Conservation (phyloP, 768 basidiomycete genomes). For the Lentinula boryana region DNA sequence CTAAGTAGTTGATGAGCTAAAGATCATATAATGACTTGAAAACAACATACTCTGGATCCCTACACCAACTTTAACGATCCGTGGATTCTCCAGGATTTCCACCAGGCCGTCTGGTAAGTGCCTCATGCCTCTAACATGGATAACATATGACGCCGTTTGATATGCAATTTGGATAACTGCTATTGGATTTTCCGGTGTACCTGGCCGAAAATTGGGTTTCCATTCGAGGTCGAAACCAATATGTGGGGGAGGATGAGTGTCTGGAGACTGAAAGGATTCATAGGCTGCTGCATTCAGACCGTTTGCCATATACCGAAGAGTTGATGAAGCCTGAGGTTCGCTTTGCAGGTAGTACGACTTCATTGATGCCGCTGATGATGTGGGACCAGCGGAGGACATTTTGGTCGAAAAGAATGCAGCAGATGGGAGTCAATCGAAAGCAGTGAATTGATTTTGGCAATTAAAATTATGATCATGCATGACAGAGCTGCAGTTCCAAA, state of each 20-base stretch:
- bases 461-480: neutral
- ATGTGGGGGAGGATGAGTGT: conserved; percentile 20
- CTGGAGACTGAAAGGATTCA: conserved; percentile 24
- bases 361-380: neutral
- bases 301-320: neutral
- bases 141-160: conserved; percentile 45
- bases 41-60: neutral
- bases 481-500: neutral
- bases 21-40: neutral
- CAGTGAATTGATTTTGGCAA: neutral
- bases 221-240: conserved; percentile 80
- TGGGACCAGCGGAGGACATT: neutral
- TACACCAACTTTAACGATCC: conserved; percentile 23
- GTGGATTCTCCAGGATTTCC: conserved; percentile 44
- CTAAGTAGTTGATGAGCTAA: neutral
- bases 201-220: conserved; percentile 56
- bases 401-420: neutral
- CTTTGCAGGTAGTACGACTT: neutral
- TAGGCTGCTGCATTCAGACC: conserved; percentile 32
- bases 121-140: conserved; percentile 65
- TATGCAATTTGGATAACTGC: conserved; percentile 72
- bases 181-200: conserved; percentile 55
- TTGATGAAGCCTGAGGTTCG: neutral
- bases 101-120: conserved; percentile 38
- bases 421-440: neutral